Percentiles rank a stretch among this genome's conserved stretches.
Evolutionary conservation across 164 flowering plant species (phyloP).

Genomic region (Stephania yunnanensis): DNA sequence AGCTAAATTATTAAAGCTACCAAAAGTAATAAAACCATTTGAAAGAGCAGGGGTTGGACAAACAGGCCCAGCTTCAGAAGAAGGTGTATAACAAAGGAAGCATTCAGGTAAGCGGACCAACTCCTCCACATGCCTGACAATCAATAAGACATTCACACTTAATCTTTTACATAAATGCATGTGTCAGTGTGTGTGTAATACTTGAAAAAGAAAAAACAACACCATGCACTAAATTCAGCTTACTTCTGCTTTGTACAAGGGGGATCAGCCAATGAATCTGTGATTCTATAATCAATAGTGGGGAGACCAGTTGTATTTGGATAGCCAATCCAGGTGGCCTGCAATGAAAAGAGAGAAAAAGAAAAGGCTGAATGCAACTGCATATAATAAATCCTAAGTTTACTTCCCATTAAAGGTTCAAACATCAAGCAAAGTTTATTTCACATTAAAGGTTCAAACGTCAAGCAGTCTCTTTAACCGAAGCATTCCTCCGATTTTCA

Average conservation of each 20-base stretch:
- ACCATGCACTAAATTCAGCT: constrained; percentile 10
- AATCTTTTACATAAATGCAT: neutral
- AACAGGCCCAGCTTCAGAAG: constrained; percentile 93
- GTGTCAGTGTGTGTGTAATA: neutral
- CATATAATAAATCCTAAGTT: neutral
- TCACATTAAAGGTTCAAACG: neutral
- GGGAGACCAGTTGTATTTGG: constrained; percentile 98
- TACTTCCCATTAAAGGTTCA: neutral
- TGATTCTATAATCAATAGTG: constrained; percentile 83
- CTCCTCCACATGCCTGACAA: constrained; percentile 91
- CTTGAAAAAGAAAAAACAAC: neutral
- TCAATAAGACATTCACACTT: constrained; percentile 2
- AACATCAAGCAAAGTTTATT: neutral
- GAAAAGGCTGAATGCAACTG: neutral
- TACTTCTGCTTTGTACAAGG: constrained; percentile 79
- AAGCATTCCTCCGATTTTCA: neutral
- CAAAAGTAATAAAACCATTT: constrained; percentile 94
- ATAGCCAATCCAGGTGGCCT: constrained; percentile 99
- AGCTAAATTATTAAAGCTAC: constrained; percentile 96
- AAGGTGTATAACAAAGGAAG: constrained; percentile 93
- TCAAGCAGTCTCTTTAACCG: neutral
- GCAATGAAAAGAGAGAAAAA: constrained; percentile 10
- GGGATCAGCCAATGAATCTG: constrained; percentile 86
- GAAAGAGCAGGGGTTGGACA: constrained; percentile 81
- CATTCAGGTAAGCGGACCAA: constrained; percentile 77